Percentiles rank a stretch among this genome's conserved stretches.
Conservation (phyloP, 495 filamentous ascomycete genomes). For the Xanthoparmelia taractica region DNA sequence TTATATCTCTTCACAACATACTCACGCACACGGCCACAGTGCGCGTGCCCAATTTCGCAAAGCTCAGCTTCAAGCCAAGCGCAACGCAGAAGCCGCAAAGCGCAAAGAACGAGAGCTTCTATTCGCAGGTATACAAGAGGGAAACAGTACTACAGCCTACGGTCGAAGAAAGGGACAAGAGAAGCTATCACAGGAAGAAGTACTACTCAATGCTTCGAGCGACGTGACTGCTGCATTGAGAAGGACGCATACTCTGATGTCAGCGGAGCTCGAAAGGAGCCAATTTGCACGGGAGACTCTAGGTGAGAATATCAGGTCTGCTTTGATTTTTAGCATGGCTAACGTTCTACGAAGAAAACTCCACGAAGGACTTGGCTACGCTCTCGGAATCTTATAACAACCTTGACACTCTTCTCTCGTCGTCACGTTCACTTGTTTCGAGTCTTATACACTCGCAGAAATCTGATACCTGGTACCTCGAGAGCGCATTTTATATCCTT, state of each 20-base stretch:
- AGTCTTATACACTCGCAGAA: conserved; percentile 81
- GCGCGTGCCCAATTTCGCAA: conserved; percentile 69
- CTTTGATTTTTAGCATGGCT: background rate
- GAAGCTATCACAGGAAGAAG: conserved; percentile 55
- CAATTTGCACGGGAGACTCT: conserved; percentile 85
- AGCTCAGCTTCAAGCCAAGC: conserved; percentile 76
- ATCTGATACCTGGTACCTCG: conserved; percentile 93
- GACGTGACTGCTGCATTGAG: conserved; percentile 81
- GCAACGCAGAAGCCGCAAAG: conserved; percentile 62
- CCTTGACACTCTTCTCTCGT: conserved; percentile 67
- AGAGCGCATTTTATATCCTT: conserved; percentile 77
- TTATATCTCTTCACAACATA: background rate
- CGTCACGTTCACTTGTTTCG: conserved; percentile 63
- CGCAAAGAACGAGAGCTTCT: conserved; percentile 70
- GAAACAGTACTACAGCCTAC: conserved; percentile 34
- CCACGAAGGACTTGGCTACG: conserved; percentile 68
- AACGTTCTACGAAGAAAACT: conserved; percentile 43
- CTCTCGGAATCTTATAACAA: conserved; percentile 70
- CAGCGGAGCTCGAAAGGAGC: conserved; percentile 69
- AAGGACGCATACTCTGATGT: conserved; percentile 77
- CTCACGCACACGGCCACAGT: conserved; percentile 37
- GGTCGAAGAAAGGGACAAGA: conserved; percentile 35
- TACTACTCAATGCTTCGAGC: conserved; percentile 61
- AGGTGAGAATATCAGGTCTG: conserved; percentile 29
- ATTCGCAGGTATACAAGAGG: conserved; percentile 50